These are phyloP conservation scores for Populus simonii DNA, from an alignment of 345 rosid genomes.

Conservation along the genomic window DNA sequence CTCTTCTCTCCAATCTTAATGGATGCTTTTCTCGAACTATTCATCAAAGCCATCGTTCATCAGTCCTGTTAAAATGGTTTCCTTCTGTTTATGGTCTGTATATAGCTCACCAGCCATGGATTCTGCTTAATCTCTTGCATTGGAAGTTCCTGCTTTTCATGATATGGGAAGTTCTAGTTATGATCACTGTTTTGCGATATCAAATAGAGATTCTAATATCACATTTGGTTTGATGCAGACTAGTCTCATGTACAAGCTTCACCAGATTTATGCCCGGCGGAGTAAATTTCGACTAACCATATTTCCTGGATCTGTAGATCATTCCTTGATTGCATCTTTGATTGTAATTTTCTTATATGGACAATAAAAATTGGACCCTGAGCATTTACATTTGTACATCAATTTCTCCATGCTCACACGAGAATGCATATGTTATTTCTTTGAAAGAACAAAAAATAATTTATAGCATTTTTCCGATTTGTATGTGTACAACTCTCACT, in stretches of 20 bases:
- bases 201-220: background rate
- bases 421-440: background rate
- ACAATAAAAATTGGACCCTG: background rate
- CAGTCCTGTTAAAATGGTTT: background rate
- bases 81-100: background rate
- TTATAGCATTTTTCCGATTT: too few relatives aligned
- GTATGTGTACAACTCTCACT: too few relatives aligned
- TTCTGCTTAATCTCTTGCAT: background rate
- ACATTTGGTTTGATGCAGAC: conserved; percentile 52
- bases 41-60: background rate
- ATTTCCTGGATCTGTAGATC: conserved; percentile 56
- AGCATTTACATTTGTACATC: background rate
- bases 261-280: conserved; percentile 57
- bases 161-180: background rate
- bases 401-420: background rate
- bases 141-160: background rate
- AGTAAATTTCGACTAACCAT: conserved; percentile 67
- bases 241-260: conserved; percentile 87
- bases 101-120: background rate
- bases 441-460: background rate
- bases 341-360: conserved; percentile 59
- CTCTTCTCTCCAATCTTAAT: background rate
- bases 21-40: background rate
- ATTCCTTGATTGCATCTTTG: conserved; percentile 54
- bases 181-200: background rate